Base-by-base conservation (phyloP, 331 rosid species). In the Arachis monticola region DNA sequence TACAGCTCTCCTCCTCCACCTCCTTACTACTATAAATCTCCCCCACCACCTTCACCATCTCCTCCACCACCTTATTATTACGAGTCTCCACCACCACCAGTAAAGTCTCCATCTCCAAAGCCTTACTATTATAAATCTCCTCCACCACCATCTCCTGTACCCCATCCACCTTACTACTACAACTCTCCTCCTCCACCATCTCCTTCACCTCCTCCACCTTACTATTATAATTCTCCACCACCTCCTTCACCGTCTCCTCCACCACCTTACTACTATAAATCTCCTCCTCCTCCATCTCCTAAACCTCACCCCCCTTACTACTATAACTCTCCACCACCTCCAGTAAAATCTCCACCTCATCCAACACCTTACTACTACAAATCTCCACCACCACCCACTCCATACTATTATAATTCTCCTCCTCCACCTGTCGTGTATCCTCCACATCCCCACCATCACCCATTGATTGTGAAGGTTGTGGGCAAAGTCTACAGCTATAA, bases 401-500 rank as follows among this genome's bases (percentile, higher is more conserved):
- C 85, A 9, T 66, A 70, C 75, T 77, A 78, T 12, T 83, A 77
- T 58, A 64, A 55, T 1, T 80, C 90, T 8, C 90, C 93, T 64
- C 91, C 88, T 66, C 88, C 88, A 8, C 85, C 85, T 0, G 66
- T 55, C 14, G 67, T 41, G 42, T 78, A 83, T 44, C 86, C 86
- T 40, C 86, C 75, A 56, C 79, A 72, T 14, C 88, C 80, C 35
- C 73, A 85, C 74, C 88, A 69, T 55, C 83, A 75, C 50, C 79
- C 90, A 0, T 68, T 87, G 61, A 64, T 92, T 2, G 87, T 89
- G 42, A 92, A 88, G 87, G 97, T 92, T n/a, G 94, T 88, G 35
- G 97, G 97, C 68, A 90, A 77, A 71, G 97, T 92, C 44, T 92
- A 90, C 77, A 87, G 91, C 88, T 88, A 75, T 80, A 82, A 78